Evolutionary conservation across 2,329 filamentous ascomycete genomes (phyloP), one percentile per base, ranked within the genome.

Genomic region (Monilinia laxa): DNA sequence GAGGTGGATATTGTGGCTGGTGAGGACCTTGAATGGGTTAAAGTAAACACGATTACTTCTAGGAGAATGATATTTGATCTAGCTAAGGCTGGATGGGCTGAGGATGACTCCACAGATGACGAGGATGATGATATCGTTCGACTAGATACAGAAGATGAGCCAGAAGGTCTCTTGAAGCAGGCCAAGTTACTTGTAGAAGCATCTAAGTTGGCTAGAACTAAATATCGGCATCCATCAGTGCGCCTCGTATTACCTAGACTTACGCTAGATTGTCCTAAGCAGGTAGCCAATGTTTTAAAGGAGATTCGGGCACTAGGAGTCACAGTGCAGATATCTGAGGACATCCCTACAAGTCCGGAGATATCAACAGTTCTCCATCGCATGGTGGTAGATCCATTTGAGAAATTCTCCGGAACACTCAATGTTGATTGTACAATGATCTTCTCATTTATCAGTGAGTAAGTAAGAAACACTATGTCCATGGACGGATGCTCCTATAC

Each of bases 381-480:
- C 75, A 78, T 83, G 52, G 75, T 79, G 28, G 72, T 78, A 42
- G 77, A 81, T 68, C 75, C 75, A 10, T 79, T 77, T 9, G 72
- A 76, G 4, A 71, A 71, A 6, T 76, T 82, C 40, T 79, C 81
- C 1, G 69, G 78, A 2, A 80, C 77, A 0, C 72, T 86, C 23
- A 86, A 87, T 71, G 80, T 87, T 64, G 85, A 87, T 74, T 86
- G 83, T 73, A 91, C 89, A 0, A 83, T 91, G 65, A 81, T 91
- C 1, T 82, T 91, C 7, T 88, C 88, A 4, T 79, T 90, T 23
- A 84, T 88, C 3, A 90, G 87, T 3, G 89, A 91, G 71, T 66
- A 38, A 66, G 64, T 66, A 66, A 65, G 14, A 62, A 18, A 54
- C 11, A 28, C n/a, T 38, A n/a, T 25, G n/a, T 38, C 45, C 45